Conservation (phyloP, 208 protist species). For the Trypanosoma mega region DNA sequence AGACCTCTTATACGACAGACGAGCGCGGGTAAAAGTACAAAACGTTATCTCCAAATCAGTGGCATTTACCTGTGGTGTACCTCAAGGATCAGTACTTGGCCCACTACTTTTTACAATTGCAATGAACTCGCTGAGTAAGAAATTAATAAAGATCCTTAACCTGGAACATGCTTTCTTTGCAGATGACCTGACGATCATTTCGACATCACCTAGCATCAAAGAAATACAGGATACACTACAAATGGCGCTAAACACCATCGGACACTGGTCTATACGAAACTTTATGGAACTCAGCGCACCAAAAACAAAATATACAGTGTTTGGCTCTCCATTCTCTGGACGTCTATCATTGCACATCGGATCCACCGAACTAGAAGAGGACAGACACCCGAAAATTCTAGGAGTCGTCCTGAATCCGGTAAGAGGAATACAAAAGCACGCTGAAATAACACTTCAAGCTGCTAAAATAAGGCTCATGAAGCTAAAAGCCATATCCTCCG, state of each 20-base stretch:
- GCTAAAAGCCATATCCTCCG: conserved; percentile 1
- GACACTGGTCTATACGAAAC: not conserved
- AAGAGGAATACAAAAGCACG: conserved; percentile 10
- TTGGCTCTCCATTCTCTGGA: too few relatives aligned
- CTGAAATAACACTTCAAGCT: not conserved
- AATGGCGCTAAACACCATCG: not conserved
- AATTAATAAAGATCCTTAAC: conserved; percentile 3
- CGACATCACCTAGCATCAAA: not conserved
- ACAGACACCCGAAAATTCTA: conserved; percentile 7
- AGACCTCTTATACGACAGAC: conserved; percentile 13
- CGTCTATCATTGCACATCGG: too few relatives aligned
- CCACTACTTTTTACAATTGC: conserved; percentile 31
- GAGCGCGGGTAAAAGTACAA: conserved; percentile 12
- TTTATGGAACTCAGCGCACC: conserved; percentile 2
- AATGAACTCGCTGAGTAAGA: conserved; percentile 28
- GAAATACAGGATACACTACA: conserved; percentile 10
- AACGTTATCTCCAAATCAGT: conserved; percentile 7
- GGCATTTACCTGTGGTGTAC: conserved; percentile 23
- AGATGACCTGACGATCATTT: conserved; percentile 32
- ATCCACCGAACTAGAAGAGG: not conserved
- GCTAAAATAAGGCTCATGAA: conserved; percentile 3
- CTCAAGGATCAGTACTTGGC: conserved; percentile 35
- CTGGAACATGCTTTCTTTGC: conserved; percentile 30
- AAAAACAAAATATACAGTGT: conserved; percentile 12
- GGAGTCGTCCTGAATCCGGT: conserved; percentile 13